phyloP scores from a whole-genome alignment of 1,139 yeast genomes.

The Kluyveromyces sp. region DNA sequence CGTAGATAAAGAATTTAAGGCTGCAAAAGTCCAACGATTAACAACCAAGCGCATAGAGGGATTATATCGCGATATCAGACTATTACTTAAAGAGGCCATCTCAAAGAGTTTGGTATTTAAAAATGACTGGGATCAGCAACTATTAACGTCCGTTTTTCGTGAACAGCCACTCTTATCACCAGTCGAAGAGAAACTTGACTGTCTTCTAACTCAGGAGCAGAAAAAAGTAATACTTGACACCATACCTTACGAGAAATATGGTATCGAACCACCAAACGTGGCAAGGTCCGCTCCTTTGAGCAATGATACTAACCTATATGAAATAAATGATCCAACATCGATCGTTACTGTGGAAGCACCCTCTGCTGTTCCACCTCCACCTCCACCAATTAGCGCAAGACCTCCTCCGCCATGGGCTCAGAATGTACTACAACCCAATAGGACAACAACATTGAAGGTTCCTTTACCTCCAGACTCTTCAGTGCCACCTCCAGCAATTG shows the following conservation, averaged over 20 bases:
- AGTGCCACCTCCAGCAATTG: neutral
- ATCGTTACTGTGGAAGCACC: slow-evolving; percentile 1
- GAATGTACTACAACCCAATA: neutral
- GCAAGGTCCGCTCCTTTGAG: neutral
- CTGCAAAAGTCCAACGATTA: neutral
- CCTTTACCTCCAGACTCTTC: neutral
- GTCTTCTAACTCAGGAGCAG: neutral
- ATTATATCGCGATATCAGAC: neutral
- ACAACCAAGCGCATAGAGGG: neutral
- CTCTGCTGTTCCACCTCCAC: slow-evolving; percentile 8
- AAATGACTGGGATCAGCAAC: slow-evolving; percentile 5
- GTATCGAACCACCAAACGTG: slow-evolving; percentile 1
- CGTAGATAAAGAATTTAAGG: slow-evolving; percentile 1
- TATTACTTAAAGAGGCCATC: neutral
- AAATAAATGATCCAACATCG: neutral
- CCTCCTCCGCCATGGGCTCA: slow-evolving; percentile 3
- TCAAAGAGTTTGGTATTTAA: neutral
- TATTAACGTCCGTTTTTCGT: neutral
- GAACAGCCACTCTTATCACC: neutral
- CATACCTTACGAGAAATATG: slow-evolving; percentile 1
- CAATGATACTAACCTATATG: neutral
- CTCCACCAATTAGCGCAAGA: slow-evolving; percentile 5
- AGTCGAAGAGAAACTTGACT: neutral
- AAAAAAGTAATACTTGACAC: neutral
- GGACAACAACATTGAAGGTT: neutral